Base-by-base conservation (phyloP, 2,329 filamentous ascomycete species). In the Apiospora rasikravindrae region DNA sequence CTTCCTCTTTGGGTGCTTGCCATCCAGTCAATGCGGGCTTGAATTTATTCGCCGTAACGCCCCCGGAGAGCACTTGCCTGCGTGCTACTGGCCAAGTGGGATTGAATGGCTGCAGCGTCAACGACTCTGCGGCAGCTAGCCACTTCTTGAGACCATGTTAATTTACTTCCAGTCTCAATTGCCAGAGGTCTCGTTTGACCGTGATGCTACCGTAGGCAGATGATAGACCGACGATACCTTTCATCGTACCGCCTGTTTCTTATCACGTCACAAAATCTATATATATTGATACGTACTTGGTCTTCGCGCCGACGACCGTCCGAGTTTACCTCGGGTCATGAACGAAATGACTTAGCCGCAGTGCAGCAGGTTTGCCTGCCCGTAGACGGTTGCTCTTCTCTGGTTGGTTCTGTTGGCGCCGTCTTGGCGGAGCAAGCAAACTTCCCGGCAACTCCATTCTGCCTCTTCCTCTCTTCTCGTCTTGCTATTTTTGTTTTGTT, bases 1-100 rank as follows among this genome's bases (percentile, higher is more conserved):
- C 8, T 47, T 37, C 69, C 49, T 29, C 69, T 49, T 66, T 29
- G 26, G 71, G 22, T 2, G 33, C 70, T 3, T 49, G 66, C 69
- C 67, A 53, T 69, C 72, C 72, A 73, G 72, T 73, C 72, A 68
- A 71, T 73, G 72, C 66, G 29, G 67, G 67, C 44, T 67, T 69
- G 67, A 42, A 45, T 40, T 37, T 69, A 67, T 67, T 26, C 24
- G 44, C 64, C 70, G 69, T 73, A 71, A 73, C 69, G 64, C 64
- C 42, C 61, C 37, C 42, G 6, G 26, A 61, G 22, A 66, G n/a
- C 22, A 37, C 40, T 69, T 47, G 33, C 33, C 33, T 37, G 33
- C 33, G 5, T 37, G 64, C 29, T 53, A 71, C 66, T 73, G 72
- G 72, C 71, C 70, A 24, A 29, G 61, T 61, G 47, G 22, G 14